Evolutionary conservation across 371 early-diverging fungal genomes (phyloP).

Genomic region (Funneliformis caledonium): DNA sequence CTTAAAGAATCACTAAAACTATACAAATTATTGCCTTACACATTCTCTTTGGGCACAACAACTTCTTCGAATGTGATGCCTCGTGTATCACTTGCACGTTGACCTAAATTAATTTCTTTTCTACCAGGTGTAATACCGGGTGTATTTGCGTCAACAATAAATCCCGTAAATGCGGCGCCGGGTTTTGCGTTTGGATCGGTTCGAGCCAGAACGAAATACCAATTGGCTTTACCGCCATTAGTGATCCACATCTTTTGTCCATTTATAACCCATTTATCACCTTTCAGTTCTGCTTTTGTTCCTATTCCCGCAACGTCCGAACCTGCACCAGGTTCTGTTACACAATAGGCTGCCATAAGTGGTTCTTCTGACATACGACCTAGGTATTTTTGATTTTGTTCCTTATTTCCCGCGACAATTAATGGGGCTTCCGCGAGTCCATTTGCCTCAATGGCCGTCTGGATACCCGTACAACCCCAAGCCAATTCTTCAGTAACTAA

Average conservation of each 20-base stretch:
- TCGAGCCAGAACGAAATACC: conserved; percentile 97
- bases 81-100: conserved; percentile 91
- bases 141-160: conserved; percentile 92
- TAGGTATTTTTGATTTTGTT: conserved; percentile 89
- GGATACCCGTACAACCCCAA: conserved; percentile 96
- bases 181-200: conserved; percentile 79
- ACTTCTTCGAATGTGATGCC: conserved; percentile 97
- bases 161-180: conserved; percentile 94
- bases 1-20: not conserved
- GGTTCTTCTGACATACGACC: conserved; percentile 91
- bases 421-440: conserved; percentile 94
- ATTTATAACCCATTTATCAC: conserved; percentile 80
- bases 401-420: conserved; percentile 84
- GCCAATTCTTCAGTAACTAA: conserved; percentile 94
- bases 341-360: conserved; percentile 83
- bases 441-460: conserved; percentile 97
- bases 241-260: conserved; percentile 99
- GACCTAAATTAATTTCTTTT: conserved; percentile 98
- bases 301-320: conserved; percentile 95
- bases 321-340: conserved; percentile 95
- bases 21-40: conserved; percentile 45
- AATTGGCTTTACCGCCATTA: conserved; percentile 96
- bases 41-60: conserved; percentile 88
- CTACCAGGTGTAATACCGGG: conserved; percentile 91
- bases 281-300: conserved; percentile 85